Evolutionary conservation across 2,329 filamentous ascomycete species (phyloP), one percentile per base, ranked within the genome.

Genomic region (Trichoderma sp.): DNA sequence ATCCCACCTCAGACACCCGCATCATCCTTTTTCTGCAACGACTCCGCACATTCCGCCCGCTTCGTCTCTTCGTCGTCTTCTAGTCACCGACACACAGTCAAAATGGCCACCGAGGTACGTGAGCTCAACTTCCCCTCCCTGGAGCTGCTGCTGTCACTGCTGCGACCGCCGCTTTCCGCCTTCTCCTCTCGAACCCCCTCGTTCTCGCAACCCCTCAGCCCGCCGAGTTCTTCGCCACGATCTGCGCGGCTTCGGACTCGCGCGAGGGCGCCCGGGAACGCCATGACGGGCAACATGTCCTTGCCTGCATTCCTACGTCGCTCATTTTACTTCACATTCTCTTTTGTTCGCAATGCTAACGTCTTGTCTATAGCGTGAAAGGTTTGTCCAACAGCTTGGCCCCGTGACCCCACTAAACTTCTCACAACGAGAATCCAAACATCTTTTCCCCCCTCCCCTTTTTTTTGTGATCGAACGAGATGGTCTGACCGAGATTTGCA

Each of bases 321-420:
- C 58, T 59, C 69, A 55, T 67, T 43, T 49, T 54, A 49, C 54
- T 54, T 68, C 65, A 28, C n/a, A 32, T 28, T 30, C 21, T 10
- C 54, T n/a, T 51, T 28, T 65, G 21, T 21, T 39, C 21, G 39
- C 39, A 58, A 72, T 80, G 76, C 81, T 81, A 77, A 79, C 78
- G 73, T 75, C 77, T 75, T 76, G 70, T 77, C 74, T 80, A 43
- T 43, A 91, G 89, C 89, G 89, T 85, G 89, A 91, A 83, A 91
- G 86, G 89, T 91, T 89, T 79, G 82, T 82, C 72, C 69, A 69
- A 46, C 66, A 49, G 39, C 51, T 51, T 43, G 32, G 51, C 65
- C 61, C 68, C 68, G 59, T 68, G 65, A 70, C 68, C 68, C 68
- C 68, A 59, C 68, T 60, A 68, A 68, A 68, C 49, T 59, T 64